These are phyloP conservation scores for Gyrodon lividus DNA, from an alignment of 768 basidiomycete genomes.

Conservation along the genomic window DNA sequence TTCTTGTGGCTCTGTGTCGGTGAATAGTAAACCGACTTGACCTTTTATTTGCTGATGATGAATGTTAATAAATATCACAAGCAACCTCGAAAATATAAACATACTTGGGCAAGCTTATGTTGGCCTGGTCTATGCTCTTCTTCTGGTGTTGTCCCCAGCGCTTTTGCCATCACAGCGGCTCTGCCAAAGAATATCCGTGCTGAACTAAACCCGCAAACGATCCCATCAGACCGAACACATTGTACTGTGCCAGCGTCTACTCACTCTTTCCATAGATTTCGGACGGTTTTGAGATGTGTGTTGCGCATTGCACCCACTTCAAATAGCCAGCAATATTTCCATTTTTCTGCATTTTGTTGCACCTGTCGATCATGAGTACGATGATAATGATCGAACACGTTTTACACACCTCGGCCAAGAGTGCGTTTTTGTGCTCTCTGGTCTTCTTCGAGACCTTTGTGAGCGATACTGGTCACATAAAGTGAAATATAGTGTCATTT, in stretches of 20 bases:
- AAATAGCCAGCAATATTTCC: constrained; percentile 95
- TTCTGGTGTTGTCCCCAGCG: constrained; percentile 82
- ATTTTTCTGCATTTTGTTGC: constrained; percentile 81
- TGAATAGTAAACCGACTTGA: constrained; percentile 91
- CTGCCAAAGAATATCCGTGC: constrained; percentile 90
- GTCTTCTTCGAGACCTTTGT: constrained; percentile 95
- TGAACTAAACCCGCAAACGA: constrained; percentile 46
- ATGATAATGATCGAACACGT: constrained; percentile 5
- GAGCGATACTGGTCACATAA: constrained; percentile 65
- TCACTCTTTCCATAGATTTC: constrained; percentile 91
- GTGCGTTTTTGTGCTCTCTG: constrained; percentile 80
- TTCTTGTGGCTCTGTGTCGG: constrained; percentile 85
- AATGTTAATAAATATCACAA: constrained; percentile 6
- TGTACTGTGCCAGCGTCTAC: constrained; percentile 24
- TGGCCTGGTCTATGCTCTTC: constrained; percentile 82
- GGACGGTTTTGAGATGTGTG: constrained; percentile 88
- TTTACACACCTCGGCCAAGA: constrained; percentile 71
- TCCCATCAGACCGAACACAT: constrained; percentile 6
- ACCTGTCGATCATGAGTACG: constrained; percentile 46
- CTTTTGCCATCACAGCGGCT: constrained; percentile 92
- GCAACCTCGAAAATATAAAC: constrained; percentile 30
- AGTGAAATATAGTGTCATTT: constrained; percentile 13
- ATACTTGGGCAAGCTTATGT: constrained; percentile 74
- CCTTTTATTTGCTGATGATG: constrained; percentile 84
- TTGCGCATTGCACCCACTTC: constrained; percentile 96